Evolutionary conservation across 805 yeast genomes (phyloP).

Genomic region (Lipomyces lipofer): DNA sequence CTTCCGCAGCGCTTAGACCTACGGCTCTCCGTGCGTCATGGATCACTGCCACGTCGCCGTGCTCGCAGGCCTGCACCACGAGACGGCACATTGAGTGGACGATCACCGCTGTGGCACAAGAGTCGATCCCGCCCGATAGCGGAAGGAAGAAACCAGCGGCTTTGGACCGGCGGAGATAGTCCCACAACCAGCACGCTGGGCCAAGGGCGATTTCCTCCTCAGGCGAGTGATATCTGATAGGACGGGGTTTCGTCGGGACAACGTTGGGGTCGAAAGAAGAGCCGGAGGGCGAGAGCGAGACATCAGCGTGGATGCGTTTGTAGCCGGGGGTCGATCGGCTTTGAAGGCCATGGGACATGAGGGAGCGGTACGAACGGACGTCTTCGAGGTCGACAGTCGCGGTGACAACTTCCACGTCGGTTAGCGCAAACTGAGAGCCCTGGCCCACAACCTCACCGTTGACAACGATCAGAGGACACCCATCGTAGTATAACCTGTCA

Average conservation of each 20-base stretch:
- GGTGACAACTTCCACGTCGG: constrained; percentile 91
- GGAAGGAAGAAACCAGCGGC: constrained; percentile 93
- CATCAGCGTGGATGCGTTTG: constrained; percentile 58
- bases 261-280: constrained; percentile 61
- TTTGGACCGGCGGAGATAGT: constrained; percentile 84
- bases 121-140: constrained; percentile 94
- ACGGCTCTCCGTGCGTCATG: constrained; percentile 71
- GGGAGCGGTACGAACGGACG: constrained; percentile 76
- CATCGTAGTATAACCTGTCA: constrained; percentile 93
- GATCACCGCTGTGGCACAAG: constrained; percentile 95
- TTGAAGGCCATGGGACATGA: constrained; percentile 78
- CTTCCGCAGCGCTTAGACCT: constrained; percentile 47
- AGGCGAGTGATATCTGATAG: constrained; percentile 69
- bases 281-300: constrained; percentile 58
- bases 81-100: constrained; percentile 92
- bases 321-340: constrained; percentile 45
- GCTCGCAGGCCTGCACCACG: constrained; percentile 65
- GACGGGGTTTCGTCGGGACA: constrained; percentile 55
- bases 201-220: constrained; percentile 97
- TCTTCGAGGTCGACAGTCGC: constrained; percentile 94
- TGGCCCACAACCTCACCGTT: constrained; percentile 93
- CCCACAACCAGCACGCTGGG: constrained; percentile 99
- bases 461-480: constrained; percentile 90
- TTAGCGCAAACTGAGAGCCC: constrained; percentile 83
- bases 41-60: constrained; percentile 68